Base-by-base conservation (phyloP, 306 rosid genomes). In the Castanea crenata region DNA sequence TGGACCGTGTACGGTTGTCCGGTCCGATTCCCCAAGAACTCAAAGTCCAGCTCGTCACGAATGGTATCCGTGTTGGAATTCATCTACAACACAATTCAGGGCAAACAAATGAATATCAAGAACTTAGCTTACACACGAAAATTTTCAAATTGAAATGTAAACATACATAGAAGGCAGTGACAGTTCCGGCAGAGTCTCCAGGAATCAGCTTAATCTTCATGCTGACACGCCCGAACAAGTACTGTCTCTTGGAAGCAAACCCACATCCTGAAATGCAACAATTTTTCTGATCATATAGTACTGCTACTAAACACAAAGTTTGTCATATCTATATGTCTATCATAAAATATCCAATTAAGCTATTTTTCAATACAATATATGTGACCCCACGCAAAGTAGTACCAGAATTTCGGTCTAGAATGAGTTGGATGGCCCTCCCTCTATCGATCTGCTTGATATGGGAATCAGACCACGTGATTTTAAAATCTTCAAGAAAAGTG, bases 171-270 rank as follows among this genome's bases (percentile, higher is more conserved):
- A 95, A 95, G 57, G 99, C 99, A 8, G 99, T 92, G 59, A 95
- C 99, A 0, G 98, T 95, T 38, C 99, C 99, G 1, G 99, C 99
- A 25, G 99, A 95, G 82, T 95, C 99, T 20, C 97, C 98, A 0
- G 96, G 90, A 35, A 92, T 38, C 72, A 95, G 97, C 81, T 95
- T 95, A 92, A 95, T 90, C 91, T 92, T 92, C 96, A 95, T 95
- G 90, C 97, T 95, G 73, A 92, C 95, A 57, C 92, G 97, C 3
- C 99, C 99, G 55, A 91, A 95, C 85, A 95, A 65, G 86, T 90
- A 92, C 78, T 90, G 86, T 5, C 27, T 79, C 78, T 80, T 90
- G 34, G 99, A 95, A 75, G 98, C 85, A 82, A 95, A 95, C 69
- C 99, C 99, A 79, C 97, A 88, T 34, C 99, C 99, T 92, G 73